phyloP scores from a whole-genome alignment of 345 rosid species.

The Angophora floribunda region DNA sequence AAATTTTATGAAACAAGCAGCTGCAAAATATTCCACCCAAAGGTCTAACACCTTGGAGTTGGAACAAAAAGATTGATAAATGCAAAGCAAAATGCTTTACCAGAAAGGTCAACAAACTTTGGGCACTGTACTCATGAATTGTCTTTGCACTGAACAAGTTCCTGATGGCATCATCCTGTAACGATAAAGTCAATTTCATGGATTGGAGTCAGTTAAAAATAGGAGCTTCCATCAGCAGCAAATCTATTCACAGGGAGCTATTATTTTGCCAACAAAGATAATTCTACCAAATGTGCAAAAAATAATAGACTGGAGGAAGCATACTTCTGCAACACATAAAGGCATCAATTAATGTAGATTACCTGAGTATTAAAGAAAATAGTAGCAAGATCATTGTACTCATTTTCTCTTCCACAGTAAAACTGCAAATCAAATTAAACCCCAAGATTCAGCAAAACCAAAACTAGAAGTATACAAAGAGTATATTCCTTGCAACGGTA shows the following conservation, averaged over 20 bases:
- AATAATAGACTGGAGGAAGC: background rate
- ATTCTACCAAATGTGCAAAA: background rate
- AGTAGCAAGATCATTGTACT: conserved; percentile 96
- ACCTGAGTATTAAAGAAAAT: conserved; percentile 99
- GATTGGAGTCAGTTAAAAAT: background rate
- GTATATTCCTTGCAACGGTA: background rate
- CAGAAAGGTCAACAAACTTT: conserved; percentile 87
- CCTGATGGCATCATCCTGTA: conserved; percentile 97
- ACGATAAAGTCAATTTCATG: background rate
- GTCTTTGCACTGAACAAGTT: conserved; percentile 98
- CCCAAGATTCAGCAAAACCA: background rate
- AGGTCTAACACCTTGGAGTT: background rate
- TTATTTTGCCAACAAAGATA: background rate
- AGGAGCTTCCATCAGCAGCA: background rate
- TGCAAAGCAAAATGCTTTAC: conserved; percentile 22
- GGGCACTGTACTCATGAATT: conserved; percentile 91
- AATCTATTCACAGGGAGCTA: background rate
- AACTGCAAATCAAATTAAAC: conserved; percentile 37
- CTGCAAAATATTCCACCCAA: background rate
- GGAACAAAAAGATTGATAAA: background rate
- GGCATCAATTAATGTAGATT: background rate
- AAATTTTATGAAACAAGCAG: background rate
- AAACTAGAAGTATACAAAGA: background rate
- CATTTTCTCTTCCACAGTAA: conserved; percentile 71
- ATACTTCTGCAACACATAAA: background rate